Evolutionary conservation across 73 alveolate genomes (phyloP).

Genomic region (Paramecium tetraurelia): DNA sequence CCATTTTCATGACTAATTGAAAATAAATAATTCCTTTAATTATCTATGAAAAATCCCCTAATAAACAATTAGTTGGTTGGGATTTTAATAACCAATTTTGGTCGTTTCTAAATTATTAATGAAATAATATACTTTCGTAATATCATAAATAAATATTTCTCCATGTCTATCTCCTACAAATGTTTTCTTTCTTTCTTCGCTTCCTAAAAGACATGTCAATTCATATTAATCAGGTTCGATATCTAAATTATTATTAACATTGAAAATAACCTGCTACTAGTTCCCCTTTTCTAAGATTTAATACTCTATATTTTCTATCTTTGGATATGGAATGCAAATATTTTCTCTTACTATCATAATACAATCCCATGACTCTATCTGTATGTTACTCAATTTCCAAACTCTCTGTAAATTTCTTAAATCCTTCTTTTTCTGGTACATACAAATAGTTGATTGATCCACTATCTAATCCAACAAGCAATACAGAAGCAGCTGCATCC

Average conservation of each 20-base stretch:
- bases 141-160: slow-evolving; percentile 26
- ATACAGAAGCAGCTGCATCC: slow-evolving; percentile 50
- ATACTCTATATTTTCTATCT: not conserved
- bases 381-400: slow-evolving; percentile 49
- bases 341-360: slow-evolving; percentile 43
- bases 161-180: slow-evolving; percentile 60
- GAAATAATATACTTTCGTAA: not conserved
- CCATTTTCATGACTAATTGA: slow-evolving; percentile 62
- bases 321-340: slow-evolving; percentile 10
- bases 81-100: slow-evolving; percentile 53
- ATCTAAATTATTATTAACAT: not conserved
- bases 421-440: slow-evolving; percentile 38
- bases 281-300: slow-evolving; percentile 44
- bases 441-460: slow-evolving; percentile 46
- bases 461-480: slow-evolving; percentile 57
- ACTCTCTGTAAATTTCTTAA: slow-evolving; percentile 41
- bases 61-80: slow-evolving; percentile 61
- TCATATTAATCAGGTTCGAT: slow-evolving; percentile 62
- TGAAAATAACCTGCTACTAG: not conserved
- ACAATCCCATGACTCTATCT: slow-evolving; percentile 61
- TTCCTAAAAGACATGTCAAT: slow-evolving; percentile 28
- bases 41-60: slow-evolving; percentile 54
- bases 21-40: slow-evolving; percentile 27
- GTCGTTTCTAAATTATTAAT: not conserved
- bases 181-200: slow-evolving; percentile 51